Conservation (phyloP, 192 early-diverging fungal genomes). For the Chytriomyces confervae region DNA sequence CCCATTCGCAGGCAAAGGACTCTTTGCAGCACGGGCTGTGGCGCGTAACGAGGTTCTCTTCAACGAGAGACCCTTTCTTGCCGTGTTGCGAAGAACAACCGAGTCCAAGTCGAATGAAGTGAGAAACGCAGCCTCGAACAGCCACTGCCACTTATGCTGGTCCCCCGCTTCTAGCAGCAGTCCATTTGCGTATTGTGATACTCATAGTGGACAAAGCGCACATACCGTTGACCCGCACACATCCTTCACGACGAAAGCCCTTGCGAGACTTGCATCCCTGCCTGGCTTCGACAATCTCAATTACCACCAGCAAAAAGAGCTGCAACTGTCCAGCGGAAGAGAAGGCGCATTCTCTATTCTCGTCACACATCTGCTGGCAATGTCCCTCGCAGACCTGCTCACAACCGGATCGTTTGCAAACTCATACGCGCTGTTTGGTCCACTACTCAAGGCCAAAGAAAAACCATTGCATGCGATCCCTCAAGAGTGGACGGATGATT, state of each 20-base stretch:
- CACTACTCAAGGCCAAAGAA: conserved; percentile 17
- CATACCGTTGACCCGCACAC: neutral
- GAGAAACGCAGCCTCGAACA: neutral
- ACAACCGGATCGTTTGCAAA: neutral
- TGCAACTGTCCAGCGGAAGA: conserved; percentile 4
- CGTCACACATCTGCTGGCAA: conserved; percentile 9
- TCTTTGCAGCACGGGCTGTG: conserved; percentile 1
- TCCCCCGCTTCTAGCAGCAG: neutral
- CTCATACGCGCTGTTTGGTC: neutral
- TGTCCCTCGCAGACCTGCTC: conserved; percentile 26
- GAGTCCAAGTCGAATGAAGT: neutral
- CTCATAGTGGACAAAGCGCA: neutral
- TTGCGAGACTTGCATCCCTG: neutral
- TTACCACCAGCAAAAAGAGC: neutral
- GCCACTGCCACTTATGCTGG: neutral
- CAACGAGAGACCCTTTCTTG: conserved; percentile 7
- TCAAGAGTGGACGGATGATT: conserved; percentile 13
- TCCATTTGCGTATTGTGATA: neutral
- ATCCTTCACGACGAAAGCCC: neutral
- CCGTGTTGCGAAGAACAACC: neutral
- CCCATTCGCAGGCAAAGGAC: conserved; percentile 2
- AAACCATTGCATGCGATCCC: conserved; percentile 5
- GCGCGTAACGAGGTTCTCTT: neutral
- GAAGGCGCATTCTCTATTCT: conserved; percentile 19
- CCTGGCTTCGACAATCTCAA: conserved; percentile 4